Evolutionary conservation across 2,329 filamentous ascomycete species (phyloP).

Genomic region (Furcasterigmium sp.): DNA sequence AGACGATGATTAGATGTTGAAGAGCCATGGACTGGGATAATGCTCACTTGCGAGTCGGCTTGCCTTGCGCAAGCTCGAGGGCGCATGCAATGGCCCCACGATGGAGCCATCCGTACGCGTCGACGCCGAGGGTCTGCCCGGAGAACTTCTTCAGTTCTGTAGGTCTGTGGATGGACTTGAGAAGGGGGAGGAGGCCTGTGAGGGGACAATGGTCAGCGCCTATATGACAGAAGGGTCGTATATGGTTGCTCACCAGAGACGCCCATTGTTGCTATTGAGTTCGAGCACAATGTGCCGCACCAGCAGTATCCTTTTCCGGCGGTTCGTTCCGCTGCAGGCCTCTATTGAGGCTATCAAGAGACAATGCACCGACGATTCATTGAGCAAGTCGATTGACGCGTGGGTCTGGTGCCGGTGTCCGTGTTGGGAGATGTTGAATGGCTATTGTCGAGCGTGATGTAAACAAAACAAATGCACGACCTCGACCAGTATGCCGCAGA

Average conservation of each 20-base stretch:
- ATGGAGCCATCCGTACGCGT: constrained; percentile 98
- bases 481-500: too few species aligned
- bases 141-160: constrained; percentile 80
- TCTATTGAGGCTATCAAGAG: too few species aligned
- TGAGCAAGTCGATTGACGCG: not conserved
- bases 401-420: not conserved
- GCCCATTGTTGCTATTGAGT: constrained; percentile 10
- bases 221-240: not conserved
- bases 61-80: constrained; percentile 81
- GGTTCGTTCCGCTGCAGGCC: too few species aligned
- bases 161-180: constrained; percentile 94
- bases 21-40: not conserved
- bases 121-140: constrained; percentile 87
- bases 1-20: constrained; percentile 5
- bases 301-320: too few species aligned
- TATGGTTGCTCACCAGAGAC: constrained; percentile 9
- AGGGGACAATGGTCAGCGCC: not conserved
- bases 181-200: constrained; percentile 76
- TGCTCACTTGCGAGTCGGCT: constrained; percentile 79
- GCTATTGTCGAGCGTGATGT: too few species aligned
- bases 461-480: too few species aligned
- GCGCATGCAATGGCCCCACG: constrained; percentile 87
- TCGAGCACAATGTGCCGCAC: not conserved
- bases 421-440: too few species aligned
- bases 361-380: not conserved